Evolutionary conservation across 1,284 basidiomycete genomes (phyloP).

Genomic region (Meripilus lineatus): DNA sequence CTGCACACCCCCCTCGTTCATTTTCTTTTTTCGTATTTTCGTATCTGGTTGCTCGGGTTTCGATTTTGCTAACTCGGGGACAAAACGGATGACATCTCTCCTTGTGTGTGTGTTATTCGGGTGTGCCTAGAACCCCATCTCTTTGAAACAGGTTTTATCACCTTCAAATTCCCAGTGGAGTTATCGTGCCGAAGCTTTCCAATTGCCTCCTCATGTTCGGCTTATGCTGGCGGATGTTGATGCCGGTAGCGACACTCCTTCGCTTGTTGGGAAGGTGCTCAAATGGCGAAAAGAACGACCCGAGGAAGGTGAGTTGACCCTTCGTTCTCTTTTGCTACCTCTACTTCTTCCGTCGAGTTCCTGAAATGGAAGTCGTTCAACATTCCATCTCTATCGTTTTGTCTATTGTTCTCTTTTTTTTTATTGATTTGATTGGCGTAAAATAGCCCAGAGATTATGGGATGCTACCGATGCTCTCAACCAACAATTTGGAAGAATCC

Average conservation of each 20-base stretch:
- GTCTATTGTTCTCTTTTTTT: constrained; percentile 1
- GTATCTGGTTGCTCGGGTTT: no score
- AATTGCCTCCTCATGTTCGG: constrained; percentile 75
- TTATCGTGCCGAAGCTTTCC: constrained; percentile 61
- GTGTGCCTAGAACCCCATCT: constrained; percentile 8
- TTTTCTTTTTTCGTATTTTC: no score
- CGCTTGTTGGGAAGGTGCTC: constrained; percentile 83
- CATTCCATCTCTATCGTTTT: background rate
- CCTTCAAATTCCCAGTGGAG: constrained; percentile 65
- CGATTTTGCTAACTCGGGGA: no score
- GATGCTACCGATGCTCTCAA: constrained; percentile 61
- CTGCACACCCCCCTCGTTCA: background rate
- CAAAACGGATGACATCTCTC: no score
- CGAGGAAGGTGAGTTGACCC: constrained; percentile 44
- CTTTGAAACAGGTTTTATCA: constrained; percentile 49
- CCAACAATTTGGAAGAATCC: constrained; percentile 46
- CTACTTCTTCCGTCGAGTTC: constrained; percentile 3
- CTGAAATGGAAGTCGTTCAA: no score
- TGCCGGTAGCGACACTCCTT: constrained; percentile 90
- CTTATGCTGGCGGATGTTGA: constrained; percentile 91
- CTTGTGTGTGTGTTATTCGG: background rate
- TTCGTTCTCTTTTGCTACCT: background rate
- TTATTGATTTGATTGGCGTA: background rate
- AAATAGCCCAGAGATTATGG: constrained; percentile 67
- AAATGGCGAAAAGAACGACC: constrained; percentile 74